phyloP scores from a whole-genome alignment of 345 rosid species.

The Citrus unshiu region DNA sequence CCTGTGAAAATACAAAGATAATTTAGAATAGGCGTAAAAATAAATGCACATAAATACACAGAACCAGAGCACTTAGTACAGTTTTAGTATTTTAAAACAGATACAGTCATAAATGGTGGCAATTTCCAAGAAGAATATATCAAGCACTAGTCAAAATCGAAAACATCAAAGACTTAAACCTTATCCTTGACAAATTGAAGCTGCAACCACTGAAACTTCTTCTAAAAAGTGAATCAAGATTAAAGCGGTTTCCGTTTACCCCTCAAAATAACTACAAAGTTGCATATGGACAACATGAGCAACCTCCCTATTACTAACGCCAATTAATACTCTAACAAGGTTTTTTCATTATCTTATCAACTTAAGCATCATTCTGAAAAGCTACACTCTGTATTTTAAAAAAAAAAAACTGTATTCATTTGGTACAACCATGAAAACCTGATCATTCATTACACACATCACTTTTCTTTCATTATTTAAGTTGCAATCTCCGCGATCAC shows the following conservation, averaged over 20 bases:
- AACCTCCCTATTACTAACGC: neutral
- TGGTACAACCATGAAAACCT: neutral
- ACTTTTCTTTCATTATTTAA: neutral
- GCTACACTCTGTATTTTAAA: neutral
- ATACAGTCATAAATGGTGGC: neutral
- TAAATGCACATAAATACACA: neutral
- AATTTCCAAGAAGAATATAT: neutral
- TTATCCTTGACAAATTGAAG: neutral
- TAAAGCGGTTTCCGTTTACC: neutral
- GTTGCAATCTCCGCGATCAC: neutral
- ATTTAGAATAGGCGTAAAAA: slow-evolving; percentile 13
- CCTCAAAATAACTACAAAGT: neutral
- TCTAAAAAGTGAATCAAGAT: neutral
- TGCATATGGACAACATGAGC: neutral
- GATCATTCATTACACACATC: neutral
- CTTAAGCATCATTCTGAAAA: neutral
- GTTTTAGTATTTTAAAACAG: neutral
- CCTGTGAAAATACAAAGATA: slow-evolving; percentile 40
- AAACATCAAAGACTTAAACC: neutral
- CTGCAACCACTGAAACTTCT: neutral
- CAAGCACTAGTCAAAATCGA: neutral
- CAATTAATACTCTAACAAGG: neutral
- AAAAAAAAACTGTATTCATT: neutral
- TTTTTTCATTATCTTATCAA: neutral
- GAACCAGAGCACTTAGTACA: neutral